Conservation (phyloP, 805 yeast species). For the Nakazawaea siamensis region DNA sequence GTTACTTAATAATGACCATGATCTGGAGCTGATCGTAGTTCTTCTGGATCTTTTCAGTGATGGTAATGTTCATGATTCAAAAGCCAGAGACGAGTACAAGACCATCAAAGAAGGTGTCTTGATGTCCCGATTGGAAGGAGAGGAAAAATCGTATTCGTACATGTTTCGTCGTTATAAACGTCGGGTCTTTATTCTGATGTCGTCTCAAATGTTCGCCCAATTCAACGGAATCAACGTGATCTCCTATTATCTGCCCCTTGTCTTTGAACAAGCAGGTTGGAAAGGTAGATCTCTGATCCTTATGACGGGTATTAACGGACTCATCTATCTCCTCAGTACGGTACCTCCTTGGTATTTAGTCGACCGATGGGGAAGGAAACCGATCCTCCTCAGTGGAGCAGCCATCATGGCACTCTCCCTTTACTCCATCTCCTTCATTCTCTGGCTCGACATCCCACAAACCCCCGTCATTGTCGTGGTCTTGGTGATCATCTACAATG, state of each 20-base stretch:
- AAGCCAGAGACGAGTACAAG: slow-evolving; percentile 66
- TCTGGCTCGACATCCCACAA: slow-evolving; percentile 36
- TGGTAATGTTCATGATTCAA: slow-evolving; percentile 64
- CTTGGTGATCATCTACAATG: slow-evolving; percentile 69
- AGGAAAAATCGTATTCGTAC: slow-evolving; percentile 65
- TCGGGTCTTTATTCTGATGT: slow-evolving; percentile 80
- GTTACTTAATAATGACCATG: slow-evolving; percentile 76
- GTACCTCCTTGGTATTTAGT: slow-evolving; percentile 87
- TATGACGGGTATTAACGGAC: slow-evolving; percentile 78
- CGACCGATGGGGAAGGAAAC: slow-evolving; percentile 82
- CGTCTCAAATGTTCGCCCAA: slow-evolving; percentile 89
- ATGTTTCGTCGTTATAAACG: slow-evolving; percentile 71
- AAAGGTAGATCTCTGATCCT: slow-evolving; percentile 76
- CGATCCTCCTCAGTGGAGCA: slow-evolving; percentile 67
- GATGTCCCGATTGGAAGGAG: slow-evolving; percentile 63
- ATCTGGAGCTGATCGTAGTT: slow-evolving; percentile 77
- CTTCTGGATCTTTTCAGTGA: slow-evolving; percentile 76
- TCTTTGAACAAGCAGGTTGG: slow-evolving; percentile 96
- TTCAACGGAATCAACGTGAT: slow-evolving; percentile 90
- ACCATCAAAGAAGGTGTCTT: slow-evolving; percentile 77
- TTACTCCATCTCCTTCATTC: slow-evolving; percentile 51
- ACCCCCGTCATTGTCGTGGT: slow-evolving; percentile 69
- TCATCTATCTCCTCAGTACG: slow-evolving; percentile 43
- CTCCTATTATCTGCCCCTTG: slow-evolving; percentile 88
- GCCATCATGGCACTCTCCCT: slow-evolving; percentile 66